Conservation (phyloP, 1,284 basidiomycete genomes). For the Rhodotorula sp. region DNA sequence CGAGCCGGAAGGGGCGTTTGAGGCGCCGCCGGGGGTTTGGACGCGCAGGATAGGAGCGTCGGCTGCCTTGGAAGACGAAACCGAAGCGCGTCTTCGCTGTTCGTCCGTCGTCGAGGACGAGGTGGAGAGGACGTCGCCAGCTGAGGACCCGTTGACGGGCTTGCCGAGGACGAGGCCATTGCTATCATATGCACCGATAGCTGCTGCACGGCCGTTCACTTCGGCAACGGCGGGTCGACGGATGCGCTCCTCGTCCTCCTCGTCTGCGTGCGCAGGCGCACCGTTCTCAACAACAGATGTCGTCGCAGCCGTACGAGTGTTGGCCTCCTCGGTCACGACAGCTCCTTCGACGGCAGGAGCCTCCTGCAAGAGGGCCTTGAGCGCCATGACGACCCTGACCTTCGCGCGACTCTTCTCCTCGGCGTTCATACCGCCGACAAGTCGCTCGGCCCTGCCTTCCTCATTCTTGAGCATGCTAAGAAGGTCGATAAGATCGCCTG, state of each 20-base stretch:
- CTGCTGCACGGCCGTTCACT: not conserved
- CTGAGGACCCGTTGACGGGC: not conserved
- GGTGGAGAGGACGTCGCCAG: not conserved
- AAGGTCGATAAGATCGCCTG: not conserved
- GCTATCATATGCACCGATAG: not conserved
- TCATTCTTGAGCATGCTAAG: slow-evolving; percentile 54
- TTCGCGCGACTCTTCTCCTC: slow-evolving; percentile 66
- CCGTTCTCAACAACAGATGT: not conserved
- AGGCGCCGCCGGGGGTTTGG: not conserved
- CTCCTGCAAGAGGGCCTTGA: slow-evolving; percentile 61
- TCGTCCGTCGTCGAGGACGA: not conserved
- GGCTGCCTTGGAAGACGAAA: not conserved
- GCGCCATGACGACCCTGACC: slow-evolving; percentile 67
- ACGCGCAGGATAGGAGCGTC: not conserved
- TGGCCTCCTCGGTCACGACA: not conserved
- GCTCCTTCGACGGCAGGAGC: slow-evolving; percentile 47
- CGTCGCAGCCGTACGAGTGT: no score
- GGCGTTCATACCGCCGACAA: slow-evolving; percentile 52
- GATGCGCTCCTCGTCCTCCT: not conserved
- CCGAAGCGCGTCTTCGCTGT: not conserved
- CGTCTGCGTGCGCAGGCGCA: not conserved
- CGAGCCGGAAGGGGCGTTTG: not conserved
- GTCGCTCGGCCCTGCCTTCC: slow-evolving; percentile 14
- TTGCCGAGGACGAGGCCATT: not conserved
- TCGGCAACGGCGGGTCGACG: not conserved